Base-by-base conservation (phyloP, 2,329 filamentous ascomycete genomes). In the Aspergillus sp. region DNA sequence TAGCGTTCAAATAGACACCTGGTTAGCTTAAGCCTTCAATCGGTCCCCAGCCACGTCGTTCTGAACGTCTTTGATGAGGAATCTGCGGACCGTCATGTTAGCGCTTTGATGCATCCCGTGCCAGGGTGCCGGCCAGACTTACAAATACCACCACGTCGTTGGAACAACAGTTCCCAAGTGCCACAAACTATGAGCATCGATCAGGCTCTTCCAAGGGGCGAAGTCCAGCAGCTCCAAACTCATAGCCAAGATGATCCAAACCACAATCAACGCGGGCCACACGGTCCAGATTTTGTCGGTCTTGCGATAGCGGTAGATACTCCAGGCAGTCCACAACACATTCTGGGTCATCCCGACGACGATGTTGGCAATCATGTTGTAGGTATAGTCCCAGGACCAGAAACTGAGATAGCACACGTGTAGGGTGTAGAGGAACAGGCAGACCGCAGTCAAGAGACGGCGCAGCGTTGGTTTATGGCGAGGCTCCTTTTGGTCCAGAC, bases 321-420 rank as follows among this genome's bases (percentile, higher is more conserved):
- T 93, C 77, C 96, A 97, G 75, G 85, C 90, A 49, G 84, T 90
- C 95, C 95, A 98, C 59, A 98, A 78, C 4, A 88, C 55, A 69
- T 98, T 96, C 72, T 92, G 89, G 4, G 93, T 75, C 46, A 92
- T 81, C 3, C 95, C 95, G 11, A 90, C 85, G 3, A 84, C 86
- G 20, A 99, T 90, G 70, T 98, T 99, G 54, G 93, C 95, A 1
- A 90, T 87, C 92, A 99, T 98, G 74, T 99, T 99, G 79, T 99
- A 99, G 5, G 89, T 90, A 75, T 99, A 99, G 76, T 98, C 90
- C 90, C 95, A 99, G 18, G 83, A 81, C 81, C 93, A 91, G 67
- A 92, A 86, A 71, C 89, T 91, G 56, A 99, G 82, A 75, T 96
- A 99, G 50, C 81, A 84, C 52, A 97, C 87, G 73, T 99, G 95